Base-by-base conservation (phyloP, 805 yeast genomes). In the Hanseniaspora vineae region DNA sequence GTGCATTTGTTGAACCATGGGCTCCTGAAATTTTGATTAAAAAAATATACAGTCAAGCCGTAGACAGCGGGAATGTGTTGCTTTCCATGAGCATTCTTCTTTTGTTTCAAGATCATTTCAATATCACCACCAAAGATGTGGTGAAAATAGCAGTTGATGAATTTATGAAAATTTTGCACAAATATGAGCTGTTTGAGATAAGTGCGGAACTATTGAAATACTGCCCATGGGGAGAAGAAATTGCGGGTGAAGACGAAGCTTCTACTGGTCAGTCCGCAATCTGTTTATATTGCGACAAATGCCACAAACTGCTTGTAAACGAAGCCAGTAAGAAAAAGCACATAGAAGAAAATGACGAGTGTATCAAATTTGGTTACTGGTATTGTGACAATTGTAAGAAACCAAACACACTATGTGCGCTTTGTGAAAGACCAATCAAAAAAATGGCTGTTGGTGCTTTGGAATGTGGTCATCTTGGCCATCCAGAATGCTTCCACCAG, bases 401-500 rank as follows among this genome's bases (percentile, higher is more conserved):
- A 45, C 67, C 68, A 14, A 79, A 78, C 51, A 80, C 78, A 50
- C 73, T 78, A n/a, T 89, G 97, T 62, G 71, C 80, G 29, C 76
- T 80, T 51, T 89, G 97, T 62, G 73, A 81, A 51, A 82, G 76
- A 57, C 86, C 95, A 0, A 70, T 89, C 56, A 77, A 75, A 53
- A 94, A 94, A 0, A 68, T 84, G 48, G 72, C 80, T 14, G 75
- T 84, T 14, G 73, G 67, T 51, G 66, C 69, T 51, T 60, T 83
- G 45, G 73, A 68, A 23, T 90, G 97, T 67, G 97, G 96, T 0
- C 97, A 90, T 62, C 71, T 79, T 49, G 88, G 90, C 1, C 97
- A 90, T 65, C 78, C 78, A 57, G 80, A 79, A 2, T 90, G 97
- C 67, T 67, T 87, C 57, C 71, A 72, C 50, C 71, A 74, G 35